A percentile compares a stretch with the other conserved stretches of the same genome.
phyloP scores from a whole-genome alignment of 2,329 filamentous ascomycete species.

The Eutypa lata region DNA sequence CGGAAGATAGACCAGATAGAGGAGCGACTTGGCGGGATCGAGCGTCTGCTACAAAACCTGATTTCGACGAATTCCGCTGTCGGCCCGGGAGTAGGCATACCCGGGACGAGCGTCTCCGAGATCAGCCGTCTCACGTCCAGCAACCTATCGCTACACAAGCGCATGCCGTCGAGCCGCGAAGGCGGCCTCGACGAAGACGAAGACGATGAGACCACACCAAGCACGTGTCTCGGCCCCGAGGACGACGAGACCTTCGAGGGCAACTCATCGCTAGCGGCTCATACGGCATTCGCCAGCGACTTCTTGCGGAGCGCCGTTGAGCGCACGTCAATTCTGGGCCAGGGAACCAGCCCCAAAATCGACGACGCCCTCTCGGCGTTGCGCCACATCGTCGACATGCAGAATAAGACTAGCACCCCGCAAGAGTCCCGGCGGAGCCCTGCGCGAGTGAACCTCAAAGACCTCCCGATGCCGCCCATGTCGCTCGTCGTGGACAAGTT shows the following conservation, averaged over 20 bases:
- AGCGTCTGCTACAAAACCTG: constrained; percentile 33
- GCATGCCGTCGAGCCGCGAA: constrained; percentile 4
- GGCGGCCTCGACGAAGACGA: constrained; percentile 21
- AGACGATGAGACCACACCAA: constrained; percentile 39
- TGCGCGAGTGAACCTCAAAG: constrained; percentile 43
- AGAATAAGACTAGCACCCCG: constrained; percentile 27
- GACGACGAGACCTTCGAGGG: constrained; percentile 40
- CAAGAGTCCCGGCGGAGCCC: constrained; percentile 32
- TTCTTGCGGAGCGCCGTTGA: constrained; percentile 37
- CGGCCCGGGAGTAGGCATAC: neutral
- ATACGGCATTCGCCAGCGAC: constrained; percentile 44
- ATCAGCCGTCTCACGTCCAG: constrained; percentile 5
- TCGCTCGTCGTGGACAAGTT: constrained; percentile 46
- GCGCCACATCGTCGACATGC: constrained; percentile 50
- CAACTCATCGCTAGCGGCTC: constrained; percentile 42
- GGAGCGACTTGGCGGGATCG: constrained; percentile 35
- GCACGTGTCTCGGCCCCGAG: constrained; percentile 52
- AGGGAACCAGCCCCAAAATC: constrained; percentile 45
- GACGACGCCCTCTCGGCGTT: constrained; percentile 49
- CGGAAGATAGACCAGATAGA: constrained; percentile 46
- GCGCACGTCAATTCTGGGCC: constrained; percentile 43
- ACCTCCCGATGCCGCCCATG: constrained; percentile 54
- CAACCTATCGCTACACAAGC: constrained; percentile 4
- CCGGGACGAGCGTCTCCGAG: neutral
- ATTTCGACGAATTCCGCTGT: constrained; percentile 5